These are phyloP conservation scores for Xylaria sp. DNA, from an alignment of 495 filamentous ascomycete genomes.

Conservation along the genomic window DNA sequence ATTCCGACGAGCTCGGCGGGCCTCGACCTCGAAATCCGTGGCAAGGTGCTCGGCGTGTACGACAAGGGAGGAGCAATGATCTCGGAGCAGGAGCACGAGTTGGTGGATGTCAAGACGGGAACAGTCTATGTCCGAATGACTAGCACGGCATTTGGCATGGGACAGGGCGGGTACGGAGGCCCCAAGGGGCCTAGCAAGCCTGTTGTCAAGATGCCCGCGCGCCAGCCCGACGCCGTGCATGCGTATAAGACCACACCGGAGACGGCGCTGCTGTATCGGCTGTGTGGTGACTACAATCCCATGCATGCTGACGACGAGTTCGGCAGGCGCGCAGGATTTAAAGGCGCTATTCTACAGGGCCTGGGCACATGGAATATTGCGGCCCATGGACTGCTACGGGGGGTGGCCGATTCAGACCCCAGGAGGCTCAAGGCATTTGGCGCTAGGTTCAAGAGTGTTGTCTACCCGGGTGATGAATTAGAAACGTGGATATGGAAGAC, in stretches of 20 bases:
- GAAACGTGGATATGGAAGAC: constrained; percentile 43
- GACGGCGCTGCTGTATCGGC: constrained; percentile 39
- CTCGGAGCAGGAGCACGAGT: constrained; percentile 34
- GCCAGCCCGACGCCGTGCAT: constrained; percentile 37
- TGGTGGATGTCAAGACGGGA: constrained; percentile 37
- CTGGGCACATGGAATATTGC: constrained; percentile 46
- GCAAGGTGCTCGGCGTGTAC: constrained; percentile 39
- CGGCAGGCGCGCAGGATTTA: constrained; percentile 38
- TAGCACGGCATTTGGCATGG: constrained; percentile 38
- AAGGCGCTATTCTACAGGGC: constrained; percentile 40
- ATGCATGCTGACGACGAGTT: constrained; percentile 43
- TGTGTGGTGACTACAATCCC: constrained; percentile 46
- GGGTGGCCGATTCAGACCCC: constrained; percentile 35
- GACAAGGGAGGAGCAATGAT: constrained; percentile 43
- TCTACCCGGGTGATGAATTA: constrained; percentile 43
- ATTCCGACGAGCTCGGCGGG: constrained; percentile 35
- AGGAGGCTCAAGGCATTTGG: constrained; percentile 36
- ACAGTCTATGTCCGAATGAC: constrained; percentile 37
- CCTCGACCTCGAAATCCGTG: constrained; percentile 37
- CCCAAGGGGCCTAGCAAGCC: constrained; percentile 34
- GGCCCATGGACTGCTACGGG: constrained; percentile 39
- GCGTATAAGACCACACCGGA: constrained; percentile 38
- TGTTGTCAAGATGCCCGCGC: constrained; percentile 28
- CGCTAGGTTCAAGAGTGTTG: constrained; percentile 41
- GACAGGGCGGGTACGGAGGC: constrained; percentile 42